Percentiles rank a stretch among this genome's conserved stretches.
These are phyloP conservation scores for Boletus huronensis DNA, from an alignment of 768 basidiomycete species.

Conservation along the genomic window DNA sequence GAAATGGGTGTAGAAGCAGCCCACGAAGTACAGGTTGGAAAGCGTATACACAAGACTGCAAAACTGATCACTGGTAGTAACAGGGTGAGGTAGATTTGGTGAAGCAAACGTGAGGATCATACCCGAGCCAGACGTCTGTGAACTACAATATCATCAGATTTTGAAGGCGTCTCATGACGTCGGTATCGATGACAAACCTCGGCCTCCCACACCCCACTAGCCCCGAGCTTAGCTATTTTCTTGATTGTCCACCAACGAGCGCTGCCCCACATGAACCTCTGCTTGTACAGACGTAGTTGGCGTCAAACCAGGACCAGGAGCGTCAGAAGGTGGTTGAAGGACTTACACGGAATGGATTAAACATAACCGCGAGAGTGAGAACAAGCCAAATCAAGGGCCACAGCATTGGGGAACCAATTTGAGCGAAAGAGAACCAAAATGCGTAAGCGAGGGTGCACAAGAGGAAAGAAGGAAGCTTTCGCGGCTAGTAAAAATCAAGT, in stretches of 20 bases:
- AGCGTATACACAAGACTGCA: slow-evolving; percentile 77
- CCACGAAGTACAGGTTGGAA: slow-evolving; percentile 68
- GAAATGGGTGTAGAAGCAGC: slow-evolving; percentile 58
- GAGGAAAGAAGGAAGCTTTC: slow-evolving; percentile 77
- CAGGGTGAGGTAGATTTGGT: slow-evolving; percentile 4
- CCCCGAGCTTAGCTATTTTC: slow-evolving; percentile 56
- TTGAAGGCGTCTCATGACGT: background rate
- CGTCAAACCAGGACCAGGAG: background rate
- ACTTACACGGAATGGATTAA: slow-evolving; percentile 71
- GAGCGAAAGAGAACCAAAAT: slow-evolving; percentile 81
- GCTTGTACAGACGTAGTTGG: slow-evolving; percentile 35
- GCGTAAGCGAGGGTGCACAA: slow-evolving; percentile 69
- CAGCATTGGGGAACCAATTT: slow-evolving; percentile 63
- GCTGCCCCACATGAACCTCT: slow-evolving; percentile 38
- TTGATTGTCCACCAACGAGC: slow-evolving; percentile 77
- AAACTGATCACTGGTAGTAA: slow-evolving; percentile 62
- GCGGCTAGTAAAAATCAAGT: background rate
- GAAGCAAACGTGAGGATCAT: slow-evolving; percentile 17
- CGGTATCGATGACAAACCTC: slow-evolving; percentile 47
- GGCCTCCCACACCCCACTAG: slow-evolving; percentile 68
- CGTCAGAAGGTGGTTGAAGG: background rate
- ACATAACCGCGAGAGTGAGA: slow-evolving; percentile 51
- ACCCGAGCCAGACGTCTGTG: slow-evolving; percentile 90
- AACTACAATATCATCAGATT: slow-evolving; percentile 44
- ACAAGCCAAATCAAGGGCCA: slow-evolving; percentile 86